Evolutionary conservation across 371 early-diverging fungal species (phyloP), one percentile per base, ranked within the genome.

Genomic region (Actinomortierella wolfii): DNA sequence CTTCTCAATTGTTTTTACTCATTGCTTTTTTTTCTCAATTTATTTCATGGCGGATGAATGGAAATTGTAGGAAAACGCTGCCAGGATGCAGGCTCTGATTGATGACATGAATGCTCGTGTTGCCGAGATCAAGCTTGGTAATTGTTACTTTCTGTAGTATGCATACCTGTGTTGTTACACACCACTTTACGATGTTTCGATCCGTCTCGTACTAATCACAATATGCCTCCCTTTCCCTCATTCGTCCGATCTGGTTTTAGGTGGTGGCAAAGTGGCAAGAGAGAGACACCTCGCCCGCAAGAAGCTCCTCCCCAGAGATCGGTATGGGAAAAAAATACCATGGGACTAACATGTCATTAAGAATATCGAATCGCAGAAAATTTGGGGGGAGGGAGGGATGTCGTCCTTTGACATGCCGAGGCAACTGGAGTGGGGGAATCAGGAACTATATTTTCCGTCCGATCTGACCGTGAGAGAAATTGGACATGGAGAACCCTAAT

Each of bases 231-330:
- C 21, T 17, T n/a, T 44, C 14, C 20, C 39, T 28, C 25, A 11
- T 40, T 34, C 48, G 14, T 24, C 25, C 11, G 21, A 39, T 57
- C 47, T 20, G 17, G n/a, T n/a, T 52, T 58, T 64, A 89, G 98
- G 99, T 54, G 99, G 99, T 61, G 96, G 96, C 47, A 91, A 90
- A 64, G 87, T 78, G 20, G 94, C 98, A 18, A 83, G 97, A 47
- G 83, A 92, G 60, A 86, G 95, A 57, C 99, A 98, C 78, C 67
- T 95, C 29, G 78, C 83, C 14, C 85, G 97, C 46, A 90, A 91
- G 55, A 98, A 98, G 85, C 81, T 98, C 71, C 80, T 98, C 42
- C 96, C 98, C 18, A 86, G 99, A 64, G 97, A 98, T 64, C 87
- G 98, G 84, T 88, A 82, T 60, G 51, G 46, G 15, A n/a, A 51